Evolutionary conservation across 2,329 filamentous ascomycete species (phyloP).

Genomic region (Tolypocladium amazonense): DNA sequence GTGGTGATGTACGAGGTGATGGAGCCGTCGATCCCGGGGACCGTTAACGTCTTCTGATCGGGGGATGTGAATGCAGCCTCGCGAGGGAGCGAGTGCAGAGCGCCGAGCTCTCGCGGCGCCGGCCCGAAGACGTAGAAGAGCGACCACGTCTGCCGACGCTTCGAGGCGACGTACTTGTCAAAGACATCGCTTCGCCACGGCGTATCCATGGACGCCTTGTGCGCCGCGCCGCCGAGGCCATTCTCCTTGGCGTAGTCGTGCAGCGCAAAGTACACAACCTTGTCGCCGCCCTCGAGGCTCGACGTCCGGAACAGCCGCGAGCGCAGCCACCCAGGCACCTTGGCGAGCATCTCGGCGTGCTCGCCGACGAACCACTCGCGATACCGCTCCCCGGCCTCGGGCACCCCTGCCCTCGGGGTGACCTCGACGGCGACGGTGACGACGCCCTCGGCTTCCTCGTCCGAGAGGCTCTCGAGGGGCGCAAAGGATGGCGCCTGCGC

Average conservation of each 20-base stretch:
- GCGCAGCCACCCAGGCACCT: conserved; percentile 69
- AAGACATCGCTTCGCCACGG: conserved; percentile 50
- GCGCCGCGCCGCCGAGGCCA: conserved; percentile 53
- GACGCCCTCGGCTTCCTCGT: conserved; percentile 47
- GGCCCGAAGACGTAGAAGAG: conserved; percentile 75
- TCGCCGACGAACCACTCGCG: conserved; percentile 66
- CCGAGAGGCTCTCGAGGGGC: conserved; percentile 48
- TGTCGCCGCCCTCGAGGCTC: conserved; percentile 42
- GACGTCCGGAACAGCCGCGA: conserved; percentile 61
- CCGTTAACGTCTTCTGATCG: conserved; percentile 45
- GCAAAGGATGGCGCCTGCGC: conserved; percentile 45
- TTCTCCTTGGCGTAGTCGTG: conserved; percentile 64
- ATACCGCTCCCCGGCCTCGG: conserved; percentile 40
- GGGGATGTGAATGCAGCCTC: conserved; percentile 40
- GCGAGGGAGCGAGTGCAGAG: conserved; percentile 39
- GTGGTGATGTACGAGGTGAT: conserved; percentile 61
- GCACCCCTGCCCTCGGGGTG: conserved; percentile 35
- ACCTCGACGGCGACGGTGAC: conserved; percentile 54
- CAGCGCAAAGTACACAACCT: conserved; percentile 48
- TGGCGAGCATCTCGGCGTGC: conserved; percentile 59
- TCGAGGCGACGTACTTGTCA: conserved; percentile 44
- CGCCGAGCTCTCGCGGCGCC: conserved; percentile 56
- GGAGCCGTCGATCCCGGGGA: conserved; percentile 36
- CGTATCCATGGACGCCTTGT: conserved; percentile 52
- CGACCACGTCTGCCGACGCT: conserved; percentile 51